A percentile compares a stretch with the other conserved stretches of the same genome.
Conservation (phyloP, 331 rosid species). For the Arachis monticola region DNA sequence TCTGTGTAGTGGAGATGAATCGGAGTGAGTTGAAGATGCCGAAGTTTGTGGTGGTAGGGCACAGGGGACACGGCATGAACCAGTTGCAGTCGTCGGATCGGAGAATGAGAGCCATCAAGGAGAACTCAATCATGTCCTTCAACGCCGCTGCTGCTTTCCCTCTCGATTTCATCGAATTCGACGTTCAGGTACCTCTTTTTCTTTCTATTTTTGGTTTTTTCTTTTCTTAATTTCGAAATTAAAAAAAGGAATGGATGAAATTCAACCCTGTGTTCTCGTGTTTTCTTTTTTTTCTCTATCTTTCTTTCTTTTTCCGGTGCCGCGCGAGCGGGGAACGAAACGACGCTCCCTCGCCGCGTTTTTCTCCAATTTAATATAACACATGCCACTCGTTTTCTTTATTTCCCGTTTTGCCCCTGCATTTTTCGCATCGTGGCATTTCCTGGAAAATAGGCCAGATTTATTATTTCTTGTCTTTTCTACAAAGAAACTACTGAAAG, state of each 20-base stretch:
- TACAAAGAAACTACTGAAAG: not conserved
- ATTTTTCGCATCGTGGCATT: not conserved
- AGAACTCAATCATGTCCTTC: conserved; percentile 76
- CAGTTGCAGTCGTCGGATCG: conserved; percentile 61
- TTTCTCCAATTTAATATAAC: not conserved
- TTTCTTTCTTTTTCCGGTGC: not conserved
- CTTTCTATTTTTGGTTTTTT: not conserved
- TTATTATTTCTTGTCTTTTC: not conserved
- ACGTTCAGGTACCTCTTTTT: conserved; percentile 66
- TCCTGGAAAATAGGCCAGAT: not conserved
- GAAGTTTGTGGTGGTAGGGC: conserved; percentile 72
- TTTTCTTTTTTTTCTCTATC: not conserved
- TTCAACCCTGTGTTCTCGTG: not conserved
- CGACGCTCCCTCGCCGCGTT: conserved; percentile 18
- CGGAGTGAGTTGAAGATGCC: conserved; percentile 46
- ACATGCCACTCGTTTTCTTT: not conserved
- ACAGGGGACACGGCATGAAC: conserved; percentile 86
- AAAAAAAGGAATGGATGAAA: not conserved
- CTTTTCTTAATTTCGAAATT: not conserved
- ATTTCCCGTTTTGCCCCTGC: conserved; percentile 15
- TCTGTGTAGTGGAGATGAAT: conserved; percentile 52
- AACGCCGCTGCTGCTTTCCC: conserved; percentile 60
- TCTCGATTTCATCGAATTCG: conserved; percentile 72
- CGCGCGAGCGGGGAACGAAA: no score
- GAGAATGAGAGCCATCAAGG: conserved; percentile 65